phyloP scores from a whole-genome alignment of 371 early-diverging fungal genomes.

The Mortierella sp. region DNA sequence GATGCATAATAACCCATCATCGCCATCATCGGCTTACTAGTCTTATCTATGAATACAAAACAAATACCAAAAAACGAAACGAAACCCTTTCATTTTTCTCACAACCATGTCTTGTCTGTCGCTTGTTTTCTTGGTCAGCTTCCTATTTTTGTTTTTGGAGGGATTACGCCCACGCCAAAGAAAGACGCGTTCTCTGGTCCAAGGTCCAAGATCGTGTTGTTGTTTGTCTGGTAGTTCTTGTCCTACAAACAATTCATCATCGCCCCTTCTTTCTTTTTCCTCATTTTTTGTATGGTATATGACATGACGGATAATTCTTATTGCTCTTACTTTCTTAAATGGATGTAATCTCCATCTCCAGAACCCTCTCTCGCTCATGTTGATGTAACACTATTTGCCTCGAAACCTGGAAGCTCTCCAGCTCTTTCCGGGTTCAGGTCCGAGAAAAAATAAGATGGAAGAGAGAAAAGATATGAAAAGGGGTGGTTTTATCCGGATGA shows the following conservation, averaged over 20 bases:
- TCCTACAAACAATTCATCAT: constrained; percentile 11
- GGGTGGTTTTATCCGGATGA: background rate
- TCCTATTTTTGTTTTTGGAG: background rate
- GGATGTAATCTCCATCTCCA: no score
- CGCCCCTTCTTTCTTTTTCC: no score
- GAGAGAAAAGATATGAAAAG: background rate
- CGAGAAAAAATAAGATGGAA: background rate
- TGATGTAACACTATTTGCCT: background rate
- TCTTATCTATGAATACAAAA: background rate
- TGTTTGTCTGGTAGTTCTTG: background rate
- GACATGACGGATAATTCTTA: background rate
- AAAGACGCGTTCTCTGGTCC: background rate
- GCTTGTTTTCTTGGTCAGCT: background rate
- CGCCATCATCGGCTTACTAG: background rate
- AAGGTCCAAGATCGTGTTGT: no score
- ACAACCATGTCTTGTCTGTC: background rate
- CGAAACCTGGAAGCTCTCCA: background rate
- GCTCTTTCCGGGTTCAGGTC: background rate
- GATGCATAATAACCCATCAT: background rate
- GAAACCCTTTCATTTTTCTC: background rate
- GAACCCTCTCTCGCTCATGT: background rate
- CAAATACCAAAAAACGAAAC: background rate
- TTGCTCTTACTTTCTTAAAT: background rate
- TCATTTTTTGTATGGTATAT: background rate
- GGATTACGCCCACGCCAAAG: background rate